A percentile compares a stretch with the other conserved stretches of the same genome.
Conservation (phyloP, 495 filamentous ascomycete genomes). For the Zalerion maritima region DNA sequence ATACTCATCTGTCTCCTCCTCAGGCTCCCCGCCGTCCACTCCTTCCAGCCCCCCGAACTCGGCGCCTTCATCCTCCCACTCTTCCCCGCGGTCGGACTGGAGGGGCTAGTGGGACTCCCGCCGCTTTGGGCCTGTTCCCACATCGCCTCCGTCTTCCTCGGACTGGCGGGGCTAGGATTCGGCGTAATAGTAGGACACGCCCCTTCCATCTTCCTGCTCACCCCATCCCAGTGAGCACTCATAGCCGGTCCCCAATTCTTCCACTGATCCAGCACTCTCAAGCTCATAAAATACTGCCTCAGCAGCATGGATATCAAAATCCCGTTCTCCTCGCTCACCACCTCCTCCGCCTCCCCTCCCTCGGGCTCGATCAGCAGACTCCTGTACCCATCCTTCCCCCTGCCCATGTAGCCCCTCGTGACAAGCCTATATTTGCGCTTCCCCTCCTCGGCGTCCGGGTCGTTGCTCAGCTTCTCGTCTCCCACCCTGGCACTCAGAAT, state of each 20-base stretch:
- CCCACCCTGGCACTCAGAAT: slow-evolving; percentile 47
- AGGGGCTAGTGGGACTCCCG: slow-evolving; percentile 20
- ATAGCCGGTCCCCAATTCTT: slow-evolving; percentile 41
- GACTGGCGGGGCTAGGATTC: slow-evolving; percentile 19
- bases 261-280: slow-evolving; percentile 70
- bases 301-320: slow-evolving; percentile 71
- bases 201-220: slow-evolving; percentile 40
- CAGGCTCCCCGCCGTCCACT: slow-evolving; percentile 30
- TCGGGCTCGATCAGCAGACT: slow-evolving; percentile 54
- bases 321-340: slow-evolving; percentile 75
- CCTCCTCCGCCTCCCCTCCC: slow-evolving; percentile 57
- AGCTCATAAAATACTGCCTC: slow-evolving; percentile 75
- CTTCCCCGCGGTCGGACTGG: slow-evolving; percentile 10
- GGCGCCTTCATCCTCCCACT: slow-evolving; percentile 13
- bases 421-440: slow-evolving; percentile 51
- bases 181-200: slow-evolving; percentile 21
- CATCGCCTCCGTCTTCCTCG: slow-evolving; percentile 8
- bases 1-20: slow-evolving; percentile 18
- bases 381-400: slow-evolving; percentile 73
- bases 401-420: slow-evolving; percentile 73
- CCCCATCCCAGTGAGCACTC: slow-evolving; percentile 43
- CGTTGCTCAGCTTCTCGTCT: slow-evolving; percentile 40
- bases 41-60: slow-evolving; percentile 22
- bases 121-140: no score
- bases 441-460: no score